phyloP scores from a whole-genome alignment of 495 filamentous ascomycete genomes.

The Talaromyces liani region DNA sequence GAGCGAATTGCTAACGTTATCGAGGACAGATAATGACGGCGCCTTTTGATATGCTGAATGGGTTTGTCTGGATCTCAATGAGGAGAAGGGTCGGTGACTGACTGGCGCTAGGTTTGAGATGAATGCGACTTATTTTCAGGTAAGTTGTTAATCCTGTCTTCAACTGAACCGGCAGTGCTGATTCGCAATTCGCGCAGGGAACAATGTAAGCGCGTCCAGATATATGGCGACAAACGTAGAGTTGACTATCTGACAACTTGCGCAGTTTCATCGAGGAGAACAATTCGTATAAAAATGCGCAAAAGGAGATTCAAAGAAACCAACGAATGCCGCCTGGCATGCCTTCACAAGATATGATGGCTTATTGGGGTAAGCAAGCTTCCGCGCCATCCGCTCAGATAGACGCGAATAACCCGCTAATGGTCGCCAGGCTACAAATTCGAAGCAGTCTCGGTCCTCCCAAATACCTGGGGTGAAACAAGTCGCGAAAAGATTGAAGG shows the following conservation, averaged over 20 bases:
- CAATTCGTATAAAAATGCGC: conserved; percentile 55
- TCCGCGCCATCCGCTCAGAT: neutral
- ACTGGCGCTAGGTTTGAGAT: conserved; percentile 69
- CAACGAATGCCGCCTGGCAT: conserved; percentile 47
- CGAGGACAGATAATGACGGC: conserved; percentile 66
- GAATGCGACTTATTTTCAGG: conserved; percentile 88
- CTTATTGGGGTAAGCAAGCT: conserved; percentile 48
- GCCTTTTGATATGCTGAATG: conserved; percentile 74
- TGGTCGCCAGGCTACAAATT: conserved; percentile 79
- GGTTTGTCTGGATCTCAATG: conserved; percentile 40
- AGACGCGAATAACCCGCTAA: conserved; percentile 7
- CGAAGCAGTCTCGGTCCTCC: conserved; percentile 73
- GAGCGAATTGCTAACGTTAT: neutral
- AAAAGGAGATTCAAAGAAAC: conserved; percentile 41
- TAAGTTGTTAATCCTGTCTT: conserved; percentile 31
- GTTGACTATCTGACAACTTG: conserved; percentile 3
- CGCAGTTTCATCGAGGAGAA: conserved; percentile 90
- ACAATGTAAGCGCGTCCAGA: conserved; percentile 56
- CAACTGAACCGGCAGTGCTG: conserved; percentile 13
- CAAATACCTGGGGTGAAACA: conserved; percentile 61
- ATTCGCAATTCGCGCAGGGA: conserved; percentile 40
- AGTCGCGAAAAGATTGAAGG: conserved; percentile 68
- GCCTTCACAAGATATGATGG: conserved; percentile 58
- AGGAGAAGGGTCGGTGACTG: neutral
- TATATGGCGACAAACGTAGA: neutral